These are phyloP conservation scores for Beta vulgaris DNA, from an alignment of 148 eudicot genomes.

Conservation along the genomic window DNA sequence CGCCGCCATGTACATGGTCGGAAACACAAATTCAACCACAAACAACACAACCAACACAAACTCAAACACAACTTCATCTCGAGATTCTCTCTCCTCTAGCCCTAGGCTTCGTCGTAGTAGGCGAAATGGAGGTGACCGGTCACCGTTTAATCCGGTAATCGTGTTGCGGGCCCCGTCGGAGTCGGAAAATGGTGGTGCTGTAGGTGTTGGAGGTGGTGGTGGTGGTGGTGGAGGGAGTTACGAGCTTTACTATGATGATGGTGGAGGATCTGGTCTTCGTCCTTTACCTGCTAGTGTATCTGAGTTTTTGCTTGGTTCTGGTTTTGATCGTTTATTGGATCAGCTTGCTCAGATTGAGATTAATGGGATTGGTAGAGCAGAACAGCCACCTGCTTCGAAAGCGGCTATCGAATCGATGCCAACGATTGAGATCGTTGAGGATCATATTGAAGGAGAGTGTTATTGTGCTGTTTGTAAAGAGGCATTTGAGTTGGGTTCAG, in stretches of 20 bases:
- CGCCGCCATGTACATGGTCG: conserved; percentile 52
- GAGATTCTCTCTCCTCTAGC: conserved; percentile 27
- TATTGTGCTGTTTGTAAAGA: conserved; percentile 86
- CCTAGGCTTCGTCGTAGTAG: conserved; percentile 45
- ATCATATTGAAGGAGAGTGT: conserved; percentile 41
- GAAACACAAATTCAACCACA: conserved; percentile 31
- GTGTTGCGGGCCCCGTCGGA: conserved; percentile 69
- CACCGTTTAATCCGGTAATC: conserved; percentile 91
- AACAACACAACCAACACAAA: no score
- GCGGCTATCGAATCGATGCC: conserved; percentile 81
- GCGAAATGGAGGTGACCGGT: conserved; percentile 64
- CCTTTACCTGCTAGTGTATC: conserved; percentile 71
- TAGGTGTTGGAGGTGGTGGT: no score
- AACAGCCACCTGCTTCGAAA: conserved; percentile 84
- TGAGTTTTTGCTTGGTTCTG: conserved; percentile 74
- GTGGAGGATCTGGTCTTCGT: conserved; percentile 70
- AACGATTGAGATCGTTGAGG: conserved; percentile 41
- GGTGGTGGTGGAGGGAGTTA: conserved; percentile 43
- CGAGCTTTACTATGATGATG: conserved; percentile 85
- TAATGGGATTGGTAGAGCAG: conserved; percentile 52
- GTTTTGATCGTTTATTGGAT: conserved; percentile 70
- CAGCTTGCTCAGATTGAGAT: conserved; percentile 62
- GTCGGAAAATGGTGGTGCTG: conserved; percentile 19
- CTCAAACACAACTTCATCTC: conserved; percentile 16
- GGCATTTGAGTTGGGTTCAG: conserved; percentile 57